phyloP scores from a whole-genome alignment of 2,329 filamentous ascomycete species.

The Cordyceps fumosorosea region DNA sequence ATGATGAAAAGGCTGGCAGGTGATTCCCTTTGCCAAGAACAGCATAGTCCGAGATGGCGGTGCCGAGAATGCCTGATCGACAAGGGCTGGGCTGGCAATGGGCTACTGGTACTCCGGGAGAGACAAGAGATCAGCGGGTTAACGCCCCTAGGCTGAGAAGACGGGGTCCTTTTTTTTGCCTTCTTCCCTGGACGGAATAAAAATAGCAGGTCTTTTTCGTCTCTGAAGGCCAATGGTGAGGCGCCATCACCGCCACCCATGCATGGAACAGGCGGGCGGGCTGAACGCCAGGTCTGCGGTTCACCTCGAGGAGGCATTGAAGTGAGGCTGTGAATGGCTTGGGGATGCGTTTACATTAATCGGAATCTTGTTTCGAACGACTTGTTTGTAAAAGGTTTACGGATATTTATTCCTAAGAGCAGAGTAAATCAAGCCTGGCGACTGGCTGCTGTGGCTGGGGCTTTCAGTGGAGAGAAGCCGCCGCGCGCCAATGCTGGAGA shows the following conservation, averaged over 20 bases:
- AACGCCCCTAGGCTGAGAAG: background rate
- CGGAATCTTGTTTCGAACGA: too few species aligned
- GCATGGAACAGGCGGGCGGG: background rate
- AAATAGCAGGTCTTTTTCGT: background rate
- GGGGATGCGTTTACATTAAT: background rate
- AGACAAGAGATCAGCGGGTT: background rate
- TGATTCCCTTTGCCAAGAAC: conserved; percentile 1
- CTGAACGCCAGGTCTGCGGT: background rate
- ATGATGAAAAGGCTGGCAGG: background rate
- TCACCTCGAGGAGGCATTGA: too few species aligned
- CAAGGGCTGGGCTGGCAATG: background rate
- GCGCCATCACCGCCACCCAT: background rate
- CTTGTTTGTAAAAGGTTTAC: too few species aligned
- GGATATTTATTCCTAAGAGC: too few species aligned
- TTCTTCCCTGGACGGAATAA: too few species aligned
- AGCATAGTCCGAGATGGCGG: conserved; percentile 2
- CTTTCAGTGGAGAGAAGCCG: too few species aligned
- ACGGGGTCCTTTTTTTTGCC: too few species aligned
- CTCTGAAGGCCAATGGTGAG: background rate
- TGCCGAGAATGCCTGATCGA: conserved; percentile 12
- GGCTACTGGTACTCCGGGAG: too few species aligned
- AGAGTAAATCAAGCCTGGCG: too few species aligned
- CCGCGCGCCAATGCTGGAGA: too few species aligned
- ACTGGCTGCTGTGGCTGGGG: too few species aligned
- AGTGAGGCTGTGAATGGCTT: background rate